Conservation (phyloP, 2,329 filamentous ascomycete genomes). For the Fusarium transvaalense region DNA sequence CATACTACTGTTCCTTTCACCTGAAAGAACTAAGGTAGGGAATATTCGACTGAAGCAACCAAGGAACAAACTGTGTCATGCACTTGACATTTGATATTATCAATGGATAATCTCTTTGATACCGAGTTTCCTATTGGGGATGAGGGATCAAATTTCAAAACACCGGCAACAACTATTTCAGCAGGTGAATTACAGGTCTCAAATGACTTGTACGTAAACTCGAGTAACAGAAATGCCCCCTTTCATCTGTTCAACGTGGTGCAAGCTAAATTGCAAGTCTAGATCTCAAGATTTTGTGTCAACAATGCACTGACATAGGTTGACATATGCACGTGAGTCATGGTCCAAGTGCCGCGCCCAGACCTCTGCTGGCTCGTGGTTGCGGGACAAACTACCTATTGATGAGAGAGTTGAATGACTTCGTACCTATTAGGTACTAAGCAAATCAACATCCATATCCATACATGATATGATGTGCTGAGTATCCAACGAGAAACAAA, state of each 20-base stretch:
- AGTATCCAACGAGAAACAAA: not conserved
- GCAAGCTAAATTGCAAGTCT: not conserved
- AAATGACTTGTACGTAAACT: constrained; percentile 15
- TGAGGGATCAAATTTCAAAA: not conserved
- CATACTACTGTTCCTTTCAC: not conserved
- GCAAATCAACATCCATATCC: not conserved
- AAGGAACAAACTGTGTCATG: constrained; percentile 16
- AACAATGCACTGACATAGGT: not conserved
- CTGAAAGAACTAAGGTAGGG: constrained; percentile 9
- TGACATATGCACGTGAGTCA: constrained; percentile 8
- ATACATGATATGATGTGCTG: not conserved
- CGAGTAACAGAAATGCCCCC: not conserved
- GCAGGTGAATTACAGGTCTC: constrained; percentile 3
- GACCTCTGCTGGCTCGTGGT: not conserved
- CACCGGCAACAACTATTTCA: constrained; percentile 1
- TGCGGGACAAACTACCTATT: not conserved
- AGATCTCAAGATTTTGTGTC: not conserved
- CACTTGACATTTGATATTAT: constrained; percentile 6
- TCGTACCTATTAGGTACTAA: too few relatives aligned
- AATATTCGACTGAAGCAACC: constrained; percentile 15
- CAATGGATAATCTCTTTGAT: not conserved
- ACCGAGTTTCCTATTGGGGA: constrained; percentile 10
- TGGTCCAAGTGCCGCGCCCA: not conserved
- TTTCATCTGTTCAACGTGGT: not conserved
- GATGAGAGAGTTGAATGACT: constrained; percentile 8